Evolutionary conservation across 225 moss, liverwort and hornwort genomes (phyloP).

Genomic region (Pleurozium schreberi): DNA sequence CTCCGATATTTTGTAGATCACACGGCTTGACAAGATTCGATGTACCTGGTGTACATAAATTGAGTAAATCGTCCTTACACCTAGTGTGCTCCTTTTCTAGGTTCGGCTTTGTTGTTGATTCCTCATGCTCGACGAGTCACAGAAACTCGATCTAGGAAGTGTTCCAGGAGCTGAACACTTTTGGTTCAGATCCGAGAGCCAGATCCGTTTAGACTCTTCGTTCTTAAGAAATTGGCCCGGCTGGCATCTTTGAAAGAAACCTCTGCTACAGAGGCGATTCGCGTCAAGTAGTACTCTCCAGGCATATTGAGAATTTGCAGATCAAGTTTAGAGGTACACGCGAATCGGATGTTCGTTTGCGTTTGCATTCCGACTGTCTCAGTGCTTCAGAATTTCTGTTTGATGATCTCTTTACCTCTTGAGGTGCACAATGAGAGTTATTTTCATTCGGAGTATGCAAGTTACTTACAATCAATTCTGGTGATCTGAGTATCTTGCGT

Average conservation of each 20-base stretch:
- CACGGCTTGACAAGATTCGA: not conserved
- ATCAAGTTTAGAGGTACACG: not conserved
- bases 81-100: not conserved
- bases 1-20: slow-evolving; percentile 1
- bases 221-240: not conserved
- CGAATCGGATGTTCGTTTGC: not conserved
- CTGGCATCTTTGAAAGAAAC: not conserved
- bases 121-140: not conserved
- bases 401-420: not conserved
- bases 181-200: not conserved
- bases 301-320: not conserved
- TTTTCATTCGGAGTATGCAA: not conserved
- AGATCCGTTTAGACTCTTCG: not conserved
- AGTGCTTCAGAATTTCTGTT: not conserved
- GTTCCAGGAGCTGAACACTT: not conserved
- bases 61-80: not conserved
- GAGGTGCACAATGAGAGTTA: not conserved
- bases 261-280: not conserved
- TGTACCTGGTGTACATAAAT: slow-evolving; percentile 3
- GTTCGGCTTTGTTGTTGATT: not conserved
- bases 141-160: not conserved
- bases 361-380: not conserved
- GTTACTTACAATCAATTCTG: not conserved
- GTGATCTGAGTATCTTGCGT: not conserved
- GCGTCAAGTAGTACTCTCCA: not conserved